These are phyloP conservation scores for Psilocybe subaeruginosa DNA, from an alignment of 768 basidiomycete species.

Conservation along the genomic window DNA sequence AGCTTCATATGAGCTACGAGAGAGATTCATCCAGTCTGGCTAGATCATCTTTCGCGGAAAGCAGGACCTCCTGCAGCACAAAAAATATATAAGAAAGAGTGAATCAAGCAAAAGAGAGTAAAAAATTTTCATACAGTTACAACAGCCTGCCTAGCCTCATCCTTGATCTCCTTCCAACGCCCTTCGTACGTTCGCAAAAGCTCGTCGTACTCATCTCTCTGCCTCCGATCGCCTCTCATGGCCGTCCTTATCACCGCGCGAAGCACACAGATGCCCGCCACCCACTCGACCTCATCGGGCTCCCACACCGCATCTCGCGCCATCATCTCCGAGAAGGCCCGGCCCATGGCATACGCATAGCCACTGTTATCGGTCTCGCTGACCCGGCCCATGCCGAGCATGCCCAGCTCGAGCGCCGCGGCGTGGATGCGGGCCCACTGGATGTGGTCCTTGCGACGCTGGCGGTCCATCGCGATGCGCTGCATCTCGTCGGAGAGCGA, in stretches of 20 bases:
- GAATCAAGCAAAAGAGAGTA: neutral
- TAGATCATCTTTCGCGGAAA: slow-evolving; percentile 58
- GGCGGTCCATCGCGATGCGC: slow-evolving; percentile 60
- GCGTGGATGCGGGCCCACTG: slow-evolving; percentile 72
- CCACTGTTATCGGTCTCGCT: slow-evolving; percentile 42
- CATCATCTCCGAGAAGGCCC: slow-evolving; percentile 60
- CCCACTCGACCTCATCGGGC: slow-evolving; percentile 69
- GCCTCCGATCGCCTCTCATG: slow-evolving; percentile 46
- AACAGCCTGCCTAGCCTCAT: slow-evolving; percentile 63
- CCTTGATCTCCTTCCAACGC: slow-evolving; percentile 74
- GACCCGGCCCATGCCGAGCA: slow-evolving; percentile 46
- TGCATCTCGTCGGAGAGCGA: slow-evolving; percentile 61
- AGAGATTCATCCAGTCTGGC: slow-evolving; percentile 40
- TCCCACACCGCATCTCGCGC: slow-evolving; percentile 72
- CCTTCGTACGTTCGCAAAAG: slow-evolving; percentile 59
- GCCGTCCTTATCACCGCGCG: slow-evolving; percentile 60
- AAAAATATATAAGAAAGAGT: slow-evolving; percentile 2
- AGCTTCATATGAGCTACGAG: slow-evolving; percentile 6
- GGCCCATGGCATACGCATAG: slow-evolving; percentile 46
- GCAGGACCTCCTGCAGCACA: slow-evolving; percentile 46
- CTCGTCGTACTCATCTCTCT: slow-evolving; percentile 57
- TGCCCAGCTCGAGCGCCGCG: slow-evolving; percentile 61
- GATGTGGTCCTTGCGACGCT: slow-evolving; percentile 64
- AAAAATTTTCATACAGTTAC: slow-evolving; percentile 48
- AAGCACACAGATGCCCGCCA: slow-evolving; percentile 62